These are phyloP conservation scores for Colletotrichum aenigma DNA, from an alignment of 2,329 filamentous ascomycete species.

Conservation along the genomic window DNA sequence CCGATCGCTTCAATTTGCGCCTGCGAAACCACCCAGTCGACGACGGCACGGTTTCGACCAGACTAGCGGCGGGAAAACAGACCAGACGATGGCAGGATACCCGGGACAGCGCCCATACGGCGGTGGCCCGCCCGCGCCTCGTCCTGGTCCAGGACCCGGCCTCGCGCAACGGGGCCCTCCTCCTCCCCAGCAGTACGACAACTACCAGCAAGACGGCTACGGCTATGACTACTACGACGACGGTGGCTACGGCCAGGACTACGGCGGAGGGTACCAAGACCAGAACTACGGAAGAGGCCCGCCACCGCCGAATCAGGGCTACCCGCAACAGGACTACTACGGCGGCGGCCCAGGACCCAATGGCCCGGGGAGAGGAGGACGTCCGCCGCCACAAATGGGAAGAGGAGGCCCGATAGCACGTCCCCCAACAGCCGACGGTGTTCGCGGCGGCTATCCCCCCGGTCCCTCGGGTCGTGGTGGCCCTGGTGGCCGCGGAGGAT, in stretches of 20 bases:
- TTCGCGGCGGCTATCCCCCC: slow-evolving; percentile 41
- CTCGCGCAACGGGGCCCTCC: slow-evolving; percentile 32
- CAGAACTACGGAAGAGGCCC: slow-evolving; percentile 47
- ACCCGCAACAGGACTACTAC: slow-evolving; percentile 50
- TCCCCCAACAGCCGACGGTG: slow-evolving; percentile 41
- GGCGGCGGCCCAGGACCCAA: slow-evolving; percentile 39
- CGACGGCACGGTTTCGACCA: neutral
- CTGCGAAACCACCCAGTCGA: neutral
- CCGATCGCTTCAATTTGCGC: neutral
- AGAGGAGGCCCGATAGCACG: slow-evolving; percentile 50
- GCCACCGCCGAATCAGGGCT: slow-evolving; percentile 40
- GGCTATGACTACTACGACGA: slow-evolving; percentile 50
- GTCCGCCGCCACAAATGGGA: slow-evolving; percentile 45
- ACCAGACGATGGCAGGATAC: slow-evolving; percentile 31
- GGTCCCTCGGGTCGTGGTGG: slow-evolving; percentile 41
- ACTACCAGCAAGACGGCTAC: slow-evolving; percentile 48
- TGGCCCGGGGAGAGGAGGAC: slow-evolving; percentile 43
- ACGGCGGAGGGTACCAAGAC: slow-evolving; percentile 46
- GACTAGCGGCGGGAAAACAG: neutral
- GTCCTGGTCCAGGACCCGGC: slow-evolving; percentile 33
- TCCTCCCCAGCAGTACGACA: slow-evolving; percentile 45
- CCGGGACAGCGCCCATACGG: slow-evolving; percentile 52
- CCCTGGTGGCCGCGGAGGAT: slow-evolving; percentile 35
- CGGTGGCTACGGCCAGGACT: slow-evolving; percentile 40
- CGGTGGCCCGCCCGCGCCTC: slow-evolving; percentile 45